Evolutionary conservation across 1,139 yeast species (phyloP).

Genomic region (Sugiyamaella sp.): DNA sequence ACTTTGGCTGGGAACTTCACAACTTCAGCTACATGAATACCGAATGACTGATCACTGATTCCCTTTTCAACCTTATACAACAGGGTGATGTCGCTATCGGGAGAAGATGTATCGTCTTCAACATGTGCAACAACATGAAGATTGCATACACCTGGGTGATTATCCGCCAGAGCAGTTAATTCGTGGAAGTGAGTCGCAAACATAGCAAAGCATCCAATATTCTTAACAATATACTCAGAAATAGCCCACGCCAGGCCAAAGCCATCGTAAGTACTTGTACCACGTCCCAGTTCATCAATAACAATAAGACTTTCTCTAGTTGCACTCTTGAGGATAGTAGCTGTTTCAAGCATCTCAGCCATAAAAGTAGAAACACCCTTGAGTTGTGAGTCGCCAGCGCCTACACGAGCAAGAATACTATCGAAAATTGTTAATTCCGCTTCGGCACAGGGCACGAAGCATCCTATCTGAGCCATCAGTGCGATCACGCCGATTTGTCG

Average conservation of each 20-base stretch:
- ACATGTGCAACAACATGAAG: conserved; percentile 94
- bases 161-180: conserved; percentile 73
- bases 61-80: conserved; percentile 92
- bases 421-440: conserved; percentile 86
- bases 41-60: conserved; percentile 90
- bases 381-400: conserved; percentile 96
- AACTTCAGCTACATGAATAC: conserved; percentile 95
- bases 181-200: conserved; percentile 99
- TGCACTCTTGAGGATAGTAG: conserved; percentile 86
- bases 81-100: conserved; percentile 58
- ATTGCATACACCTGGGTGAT: conserved; percentile 66
- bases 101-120: conserved; percentile 44
- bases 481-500: conserved; percentile 90
- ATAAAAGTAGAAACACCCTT: conserved; percentile 96
- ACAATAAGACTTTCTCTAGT: conserved; percentile 81
- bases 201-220: conserved; percentile 74
- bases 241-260: conserved; percentile 98
- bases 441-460: conserved; percentile 76
- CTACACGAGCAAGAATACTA: conserved; percentile 93
- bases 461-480: conserved; percentile 88
- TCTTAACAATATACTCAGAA: conserved; percentile 75
- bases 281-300: conserved; percentile 94
- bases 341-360: conserved; percentile 98
- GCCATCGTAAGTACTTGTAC: conserved; percentile 96
- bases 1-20: conserved; percentile 91